These are phyloP conservation scores for Komagataella populi DNA, from an alignment of 805 yeast genomes.

Conservation along the genomic window DNA sequence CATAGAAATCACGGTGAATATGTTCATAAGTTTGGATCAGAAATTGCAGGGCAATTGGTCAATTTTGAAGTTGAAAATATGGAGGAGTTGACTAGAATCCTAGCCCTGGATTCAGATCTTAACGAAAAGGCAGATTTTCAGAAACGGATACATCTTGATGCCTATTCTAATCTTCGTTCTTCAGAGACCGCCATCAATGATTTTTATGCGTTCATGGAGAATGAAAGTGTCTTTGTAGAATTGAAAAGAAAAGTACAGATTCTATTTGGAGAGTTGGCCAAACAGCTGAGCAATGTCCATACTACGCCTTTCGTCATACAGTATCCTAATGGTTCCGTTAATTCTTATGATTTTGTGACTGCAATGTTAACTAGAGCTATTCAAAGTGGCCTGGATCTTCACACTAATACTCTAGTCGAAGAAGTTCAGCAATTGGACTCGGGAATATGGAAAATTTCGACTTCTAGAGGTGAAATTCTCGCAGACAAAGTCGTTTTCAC, in stretches of 20 bases:
- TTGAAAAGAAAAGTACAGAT: slow-evolving; percentile 19
- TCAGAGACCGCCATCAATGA: slow-evolving; percentile 6
- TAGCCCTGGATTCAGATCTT: slow-evolving; percentile 3
- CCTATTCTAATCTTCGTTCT: background rate
- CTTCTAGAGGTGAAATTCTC: slow-evolving; percentile 17
- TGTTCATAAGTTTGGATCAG: slow-evolving; percentile 5
- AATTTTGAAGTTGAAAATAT: slow-evolving; percentile 20
- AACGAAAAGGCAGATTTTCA: background rate
- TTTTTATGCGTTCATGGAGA: slow-evolving; percentile 10
- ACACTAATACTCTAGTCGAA: slow-evolving; percentile 26
- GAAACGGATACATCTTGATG: background rate
- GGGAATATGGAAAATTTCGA: slow-evolving; percentile 18
- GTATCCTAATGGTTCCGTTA: slow-evolving; percentile 27
- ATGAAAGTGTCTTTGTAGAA: slow-evolving; percentile 15
- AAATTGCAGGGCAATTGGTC: slow-evolving; percentile 17
- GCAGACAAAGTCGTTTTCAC: slow-evolving; percentile 19
- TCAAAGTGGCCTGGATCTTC: slow-evolving; percentile 22
- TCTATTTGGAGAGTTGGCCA: slow-evolving; percentile 17
- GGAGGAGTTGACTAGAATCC: slow-evolving; percentile 13
- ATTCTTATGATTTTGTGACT: slow-evolving; percentile 28
- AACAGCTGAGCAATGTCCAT: slow-evolving; percentile 14
- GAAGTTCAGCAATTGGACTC: slow-evolving; percentile 11
- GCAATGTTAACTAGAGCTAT: slow-evolving; percentile 18
- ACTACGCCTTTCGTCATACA: slow-evolving; percentile 18
- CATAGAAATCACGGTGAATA: slow-evolving; percentile 8